These are phyloP conservation scores for Hypoxylon sp. DNA, from an alignment of 2,329 filamentous ascomycete species.

Conservation along the genomic window DNA sequence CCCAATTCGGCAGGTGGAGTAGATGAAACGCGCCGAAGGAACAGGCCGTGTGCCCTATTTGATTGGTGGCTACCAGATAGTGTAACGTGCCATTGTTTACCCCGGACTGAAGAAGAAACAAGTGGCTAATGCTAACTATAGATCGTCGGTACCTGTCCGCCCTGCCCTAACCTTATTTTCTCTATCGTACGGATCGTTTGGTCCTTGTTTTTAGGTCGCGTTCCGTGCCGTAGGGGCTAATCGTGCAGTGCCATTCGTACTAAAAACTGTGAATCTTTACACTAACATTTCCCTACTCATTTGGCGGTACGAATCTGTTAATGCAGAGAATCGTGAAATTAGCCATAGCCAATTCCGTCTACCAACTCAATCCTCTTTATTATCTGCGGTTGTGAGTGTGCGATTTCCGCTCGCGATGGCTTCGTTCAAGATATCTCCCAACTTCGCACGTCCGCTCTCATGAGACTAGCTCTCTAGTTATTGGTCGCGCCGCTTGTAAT, in stretches of 20 bases:
- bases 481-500: conserved; percentile 1
- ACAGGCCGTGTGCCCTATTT: conserved; percentile 22
- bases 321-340: background rate
- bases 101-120: conserved; percentile 29
- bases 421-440: background rate
- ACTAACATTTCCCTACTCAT: background rate
- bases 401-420: background rate
- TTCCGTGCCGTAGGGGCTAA: conserved; percentile 1
- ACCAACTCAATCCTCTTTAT: background rate
- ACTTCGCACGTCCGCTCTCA: background rate
- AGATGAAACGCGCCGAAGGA: conserved; percentile 47
- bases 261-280: background rate
- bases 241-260: background rate
- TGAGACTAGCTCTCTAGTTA: background rate
- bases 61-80: conserved; percentile 23
- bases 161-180: conserved; percentile 3
- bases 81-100: conserved; percentile 45
- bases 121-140: background rate
- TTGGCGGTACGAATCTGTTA: background rate
- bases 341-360: background rate
- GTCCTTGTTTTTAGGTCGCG: background rate
- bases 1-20: conserved; percentile 47
- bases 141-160: background rate
- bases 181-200: background rate
- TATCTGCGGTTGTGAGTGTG: background rate